Evolutionary conservation across 2,329 filamentous ascomycete genomes (phyloP).

Genomic region (Aspergillus piperis): DNA sequence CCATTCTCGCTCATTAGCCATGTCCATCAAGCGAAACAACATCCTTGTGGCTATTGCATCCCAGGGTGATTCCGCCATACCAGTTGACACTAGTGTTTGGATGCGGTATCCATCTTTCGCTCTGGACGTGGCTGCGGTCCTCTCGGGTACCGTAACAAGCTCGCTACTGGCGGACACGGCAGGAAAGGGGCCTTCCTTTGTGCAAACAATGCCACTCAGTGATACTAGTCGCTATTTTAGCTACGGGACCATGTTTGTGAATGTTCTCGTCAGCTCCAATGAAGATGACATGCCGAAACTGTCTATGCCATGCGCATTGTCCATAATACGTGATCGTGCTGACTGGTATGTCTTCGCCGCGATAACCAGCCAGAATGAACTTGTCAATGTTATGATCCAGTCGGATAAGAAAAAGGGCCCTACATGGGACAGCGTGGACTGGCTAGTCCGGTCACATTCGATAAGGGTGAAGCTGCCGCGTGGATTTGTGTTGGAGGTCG

Average conservation of each 20-base stretch:
- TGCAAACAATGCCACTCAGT: conserved; percentile 73
- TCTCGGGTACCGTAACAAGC: conserved; percentile 60
- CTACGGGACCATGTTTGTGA: conserved; percentile 75
- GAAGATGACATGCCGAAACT: conserved; percentile 69
- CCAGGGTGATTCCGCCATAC: conserved; percentile 68
- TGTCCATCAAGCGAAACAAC: conserved; percentile 82
- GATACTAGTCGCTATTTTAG: conserved; percentile 74
- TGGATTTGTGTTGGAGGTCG: conserved; percentile 71
- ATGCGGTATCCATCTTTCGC: conserved; percentile 72
- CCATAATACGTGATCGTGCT: conserved; percentile 68
- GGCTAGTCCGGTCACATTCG: conserved; percentile 67
- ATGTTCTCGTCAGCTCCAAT: conserved; percentile 70
- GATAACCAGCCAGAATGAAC: conserved; percentile 76
- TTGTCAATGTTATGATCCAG: conserved; percentile 74
- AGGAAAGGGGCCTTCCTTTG: conserved; percentile 53
- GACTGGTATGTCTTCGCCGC: conserved; percentile 71
- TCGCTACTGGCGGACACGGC: conserved; percentile 50
- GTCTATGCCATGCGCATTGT: conserved; percentile 72
- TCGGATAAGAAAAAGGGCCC: conserved; percentile 67
- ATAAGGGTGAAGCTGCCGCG: conserved; percentile 72
- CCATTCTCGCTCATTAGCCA: conserved; percentile 70
- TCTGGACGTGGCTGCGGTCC: conserved; percentile 68
- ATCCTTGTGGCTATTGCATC: conserved; percentile 67
- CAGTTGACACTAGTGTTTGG: conserved; percentile 82
- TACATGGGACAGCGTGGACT: conserved; percentile 79